phyloP scores from a whole-genome alignment of 768 basidiomycete species.

The Paxillus ammoniavirescens region DNA sequence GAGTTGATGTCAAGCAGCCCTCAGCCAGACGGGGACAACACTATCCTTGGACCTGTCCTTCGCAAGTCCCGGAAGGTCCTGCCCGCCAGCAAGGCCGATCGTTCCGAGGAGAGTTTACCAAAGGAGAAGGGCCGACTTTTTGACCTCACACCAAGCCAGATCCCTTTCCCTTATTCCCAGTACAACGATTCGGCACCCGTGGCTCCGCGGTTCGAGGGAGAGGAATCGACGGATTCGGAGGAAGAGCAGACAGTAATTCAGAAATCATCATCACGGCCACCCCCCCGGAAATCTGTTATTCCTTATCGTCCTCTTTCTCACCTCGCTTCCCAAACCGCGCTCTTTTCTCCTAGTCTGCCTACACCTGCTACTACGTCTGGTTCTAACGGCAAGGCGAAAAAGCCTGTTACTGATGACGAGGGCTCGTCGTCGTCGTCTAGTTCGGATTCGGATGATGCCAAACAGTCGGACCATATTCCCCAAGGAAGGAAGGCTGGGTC shows the following conservation, averaged over 20 bases:
- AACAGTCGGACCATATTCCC: slow-evolving; percentile 57
- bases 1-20: slow-evolving; percentile 37
- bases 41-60: neutral
- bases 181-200: slow-evolving; percentile 20
- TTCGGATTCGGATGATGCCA: slow-evolving; percentile 34
- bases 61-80: slow-evolving; percentile 12
- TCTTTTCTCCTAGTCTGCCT: slow-evolving; percentile 37
- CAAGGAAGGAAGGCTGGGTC: slow-evolving; percentile 52
- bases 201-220: slow-evolving; percentile 29
- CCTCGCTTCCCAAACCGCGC: slow-evolving; percentile 37
- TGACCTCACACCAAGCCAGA: slow-evolving; percentile 50
- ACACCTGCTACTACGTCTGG: slow-evolving; percentile 31
- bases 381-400: slow-evolving; percentile 26
- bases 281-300: slow-evolving; percentile 4
- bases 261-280: slow-evolving; percentile 15
- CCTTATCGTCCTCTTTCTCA: slow-evolving; percentile 52
- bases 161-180: slow-evolving; percentile 55
- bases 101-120: slow-evolving; percentile 1
- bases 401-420: slow-evolving; percentile 8
- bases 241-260: slow-evolving; percentile 14
- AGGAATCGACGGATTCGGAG: slow-evolving; percentile 26
- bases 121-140: slow-evolving; percentile 39
- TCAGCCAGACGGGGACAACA: neutral
- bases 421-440: slow-evolving; percentile 43
- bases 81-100: neutral